These are phyloP conservation scores for Cucurbitaria berberidis DNA, from an alignment of 2,329 filamentous ascomycete species.

Conservation along the genomic window DNA sequence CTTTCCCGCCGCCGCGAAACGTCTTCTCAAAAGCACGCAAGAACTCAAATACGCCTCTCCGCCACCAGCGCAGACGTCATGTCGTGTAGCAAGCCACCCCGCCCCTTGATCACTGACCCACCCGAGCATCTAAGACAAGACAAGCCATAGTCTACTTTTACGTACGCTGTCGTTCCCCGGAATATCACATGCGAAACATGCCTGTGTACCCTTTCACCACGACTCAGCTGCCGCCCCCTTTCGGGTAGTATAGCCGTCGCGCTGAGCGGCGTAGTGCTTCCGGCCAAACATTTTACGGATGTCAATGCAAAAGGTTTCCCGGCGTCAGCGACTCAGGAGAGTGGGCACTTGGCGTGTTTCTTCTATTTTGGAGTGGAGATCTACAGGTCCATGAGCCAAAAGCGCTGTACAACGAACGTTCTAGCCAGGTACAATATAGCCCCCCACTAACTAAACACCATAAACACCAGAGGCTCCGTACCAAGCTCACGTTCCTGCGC, in stretches of 20 bases:
- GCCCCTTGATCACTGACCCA: not conserved
- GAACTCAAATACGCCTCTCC: not conserved
- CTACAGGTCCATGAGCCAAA: not conserved
- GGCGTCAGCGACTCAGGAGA: too few species aligned
- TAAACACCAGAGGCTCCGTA: not conserved
- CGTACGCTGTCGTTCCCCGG: constrained; percentile 4
- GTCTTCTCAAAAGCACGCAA: not conserved
- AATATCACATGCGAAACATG: constrained; percentile 4
- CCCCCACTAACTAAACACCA: not conserved
- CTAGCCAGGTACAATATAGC: not conserved
- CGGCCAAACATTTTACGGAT: too few species aligned
- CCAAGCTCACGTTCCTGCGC: constrained; percentile 7
- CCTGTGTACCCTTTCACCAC: not conserved
- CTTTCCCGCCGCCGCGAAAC: constrained; percentile 1
- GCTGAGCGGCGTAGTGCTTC: not conserved
- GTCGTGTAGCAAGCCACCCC: constrained; percentile 1
- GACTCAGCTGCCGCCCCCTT: not conserved
- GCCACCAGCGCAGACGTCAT: not conserved
- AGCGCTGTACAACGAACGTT: not conserved
- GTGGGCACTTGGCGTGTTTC: too few species aligned
- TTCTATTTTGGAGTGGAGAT: too few species aligned
- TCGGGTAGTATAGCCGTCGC: not conserved
- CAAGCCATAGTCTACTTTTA: not conserved
- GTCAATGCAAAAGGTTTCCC: too few species aligned
- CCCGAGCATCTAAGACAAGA: not conserved